phyloP scores from a whole-genome alignment of 176 grass and related monocot genomes.

The Lolium multiflorum region DNA sequence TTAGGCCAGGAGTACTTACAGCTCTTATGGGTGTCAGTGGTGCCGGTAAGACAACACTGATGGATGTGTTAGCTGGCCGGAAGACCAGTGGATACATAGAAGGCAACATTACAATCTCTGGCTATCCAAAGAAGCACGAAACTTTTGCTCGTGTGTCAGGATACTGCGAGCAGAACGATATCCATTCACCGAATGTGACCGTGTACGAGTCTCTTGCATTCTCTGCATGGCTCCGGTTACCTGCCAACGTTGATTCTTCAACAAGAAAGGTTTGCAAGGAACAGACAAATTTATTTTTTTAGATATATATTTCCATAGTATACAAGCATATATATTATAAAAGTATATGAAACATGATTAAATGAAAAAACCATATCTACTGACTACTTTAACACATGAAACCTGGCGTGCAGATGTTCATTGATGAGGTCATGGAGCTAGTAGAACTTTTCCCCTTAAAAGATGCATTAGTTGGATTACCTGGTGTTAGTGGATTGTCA shows the following conservation, averaged over 20 bases:
- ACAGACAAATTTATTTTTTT: background rate
- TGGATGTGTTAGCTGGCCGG: slow-evolving; percentile 77
- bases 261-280: slow-evolving; percentile 76
- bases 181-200: slow-evolving; percentile 82
- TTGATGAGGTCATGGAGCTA: slow-evolving; percentile 90
- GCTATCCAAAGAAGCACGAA: slow-evolving; percentile 87
- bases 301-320: background rate
- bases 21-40: slow-evolving; percentile 90
- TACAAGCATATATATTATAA: background rate
- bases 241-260: slow-evolving; percentile 49
- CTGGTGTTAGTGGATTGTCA: slow-evolving; percentile 78
- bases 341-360: slow-evolving; percentile 15
- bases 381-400: slow-evolving; percentile 19
- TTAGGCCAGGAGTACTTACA: slow-evolving; percentile 84
- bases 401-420: slow-evolving; percentile 64
- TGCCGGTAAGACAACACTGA: slow-evolving; percentile 84
- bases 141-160: slow-evolving; percentile 87
- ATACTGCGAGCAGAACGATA: slow-evolving; percentile 89
- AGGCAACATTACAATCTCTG: slow-evolving; percentile 68
- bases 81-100: slow-evolving; percentile 85
- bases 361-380: background rate
- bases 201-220: slow-evolving; percentile 79
- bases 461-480: slow-evolving; percentile 74
- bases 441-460: slow-evolving; percentile 72
- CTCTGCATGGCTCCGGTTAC: slow-evolving; percentile 68